Evolutionary conservation across 768 basidiomycete species (phyloP), one percentile per base, ranked within the genome.

Genomic region (Suillus placidus): DNA sequence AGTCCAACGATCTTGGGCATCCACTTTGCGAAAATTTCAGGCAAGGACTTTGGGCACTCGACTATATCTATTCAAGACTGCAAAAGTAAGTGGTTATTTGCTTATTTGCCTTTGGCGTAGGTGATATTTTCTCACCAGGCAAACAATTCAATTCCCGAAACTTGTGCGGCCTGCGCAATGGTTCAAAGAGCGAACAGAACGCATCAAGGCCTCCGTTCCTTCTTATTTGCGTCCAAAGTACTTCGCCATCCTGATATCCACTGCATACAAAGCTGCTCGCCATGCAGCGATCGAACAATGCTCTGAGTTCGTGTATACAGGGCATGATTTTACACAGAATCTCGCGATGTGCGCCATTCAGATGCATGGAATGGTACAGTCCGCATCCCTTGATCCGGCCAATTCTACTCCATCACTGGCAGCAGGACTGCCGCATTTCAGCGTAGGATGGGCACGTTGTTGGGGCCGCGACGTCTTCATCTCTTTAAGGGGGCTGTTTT

Each of bases 391-490:
- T 56, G 89, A 92, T 71, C 91, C 93, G 10, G 78, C 74, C 1
- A 83, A 84, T 69, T 75, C 84, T 2, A 89, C 88, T 1, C 89
- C 97, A 5, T 94, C 92, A 4, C 82, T 99, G 40, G 95, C 97
- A 12, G 97, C 97, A 32, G 97, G 97, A 23, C 80, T 99, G 35
- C 96, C 97, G 6, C 97, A 99, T 78, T 99, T 99, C 74, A 82
- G 93, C 1, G 81, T 91, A 9, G 89, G 90, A 6, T 99, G 97
- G 97, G 96, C 96, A 16, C 85, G 97, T 60, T 95, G 93, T 74
- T 99, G 97, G 97, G 97, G 97, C 3, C 87, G 97, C 26, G 92
- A 94, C 71, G 89, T 94, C 2, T 97, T 97, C 78, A 97, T 97
- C 74, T 97, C 95, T 3, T 79, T 97, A 23, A 88, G 94, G 65